Evolutionary conservation across 176 grass and related monocot genomes (phyloP).

Genomic region (Tuctoria greenei): DNA sequence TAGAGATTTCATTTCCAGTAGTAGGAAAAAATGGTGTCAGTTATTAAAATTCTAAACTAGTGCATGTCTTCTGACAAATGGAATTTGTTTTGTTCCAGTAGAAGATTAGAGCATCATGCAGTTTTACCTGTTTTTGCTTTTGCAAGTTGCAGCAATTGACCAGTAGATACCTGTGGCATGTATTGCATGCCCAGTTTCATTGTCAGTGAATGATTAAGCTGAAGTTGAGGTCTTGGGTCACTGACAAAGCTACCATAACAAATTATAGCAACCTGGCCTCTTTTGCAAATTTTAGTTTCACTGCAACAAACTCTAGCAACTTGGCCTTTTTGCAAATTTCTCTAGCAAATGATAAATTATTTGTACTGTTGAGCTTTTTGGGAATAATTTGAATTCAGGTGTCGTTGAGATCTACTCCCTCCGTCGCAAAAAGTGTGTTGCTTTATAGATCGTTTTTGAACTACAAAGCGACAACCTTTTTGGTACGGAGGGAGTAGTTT

Average conservation of each 20-base stretch:
- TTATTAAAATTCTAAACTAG: not conserved
- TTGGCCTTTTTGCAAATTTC: not conserved
- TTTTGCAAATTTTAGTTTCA: not conserved
- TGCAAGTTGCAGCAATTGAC: constrained; percentile 7
- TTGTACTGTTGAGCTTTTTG: not conserved
- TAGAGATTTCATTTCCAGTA: constrained; percentile 1
- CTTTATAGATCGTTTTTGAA: too few relatives aligned
- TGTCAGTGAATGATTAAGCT: constrained; percentile 23
- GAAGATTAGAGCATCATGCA: not conserved
- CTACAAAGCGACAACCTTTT: too few relatives aligned
- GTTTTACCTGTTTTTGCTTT: too few relatives aligned
- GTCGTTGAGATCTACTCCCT: constrained; percentile 28
- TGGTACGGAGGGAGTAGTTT: too few relatives aligned
- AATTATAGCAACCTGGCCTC: not conserved
- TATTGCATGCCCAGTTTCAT: not conserved
- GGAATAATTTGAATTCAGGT: not conserved
- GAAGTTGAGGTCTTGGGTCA: constrained; percentile 1
- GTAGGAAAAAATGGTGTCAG: not conserved
- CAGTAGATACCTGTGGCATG: too few relatives aligned
- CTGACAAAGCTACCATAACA: not conserved
- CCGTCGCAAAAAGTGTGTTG: too few relatives aligned
- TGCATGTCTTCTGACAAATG: not conserved
- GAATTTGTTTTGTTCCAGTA: not conserved
- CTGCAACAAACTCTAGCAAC: not conserved
- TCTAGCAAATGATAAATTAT: not conserved